A percentile compares a stretch with the other conserved stretches of the same genome.
These are phyloP conservation scores for Deakozyma indianensis DNA, from an alignment of 805 yeast genomes.

Conservation along the genomic window DNA sequence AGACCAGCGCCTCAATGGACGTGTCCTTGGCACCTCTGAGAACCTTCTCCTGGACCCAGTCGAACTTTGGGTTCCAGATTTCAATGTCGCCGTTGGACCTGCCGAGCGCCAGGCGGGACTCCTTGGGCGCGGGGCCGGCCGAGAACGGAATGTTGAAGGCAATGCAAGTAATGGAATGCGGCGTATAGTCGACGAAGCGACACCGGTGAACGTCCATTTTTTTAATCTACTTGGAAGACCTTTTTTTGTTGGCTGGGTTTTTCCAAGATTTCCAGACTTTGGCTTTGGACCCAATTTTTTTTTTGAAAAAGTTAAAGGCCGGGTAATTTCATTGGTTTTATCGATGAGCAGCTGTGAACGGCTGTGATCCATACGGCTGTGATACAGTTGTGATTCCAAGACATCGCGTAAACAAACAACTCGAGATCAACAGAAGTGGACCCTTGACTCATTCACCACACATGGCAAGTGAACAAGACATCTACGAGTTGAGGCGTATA, in stretches of 20 bases:
- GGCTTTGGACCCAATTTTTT: too few species aligned
- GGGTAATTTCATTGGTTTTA: too few species aligned
- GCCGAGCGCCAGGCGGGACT: constrained; percentile 76
- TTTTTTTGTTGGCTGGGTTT: not conserved
- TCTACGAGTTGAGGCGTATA: constrained; percentile 6
- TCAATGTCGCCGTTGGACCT: constrained; percentile 91
- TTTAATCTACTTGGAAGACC: constrained; percentile 2
- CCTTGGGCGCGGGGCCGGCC: constrained; percentile 28
- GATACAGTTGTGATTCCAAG: too few species aligned
- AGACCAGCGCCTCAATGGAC: constrained; percentile 78
- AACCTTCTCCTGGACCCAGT: constrained; percentile 63
- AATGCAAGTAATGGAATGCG: constrained; percentile 69
- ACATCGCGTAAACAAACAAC: too few species aligned
- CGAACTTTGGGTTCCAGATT: constrained; percentile 70
- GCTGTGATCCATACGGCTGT: too few species aligned
- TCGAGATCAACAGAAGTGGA: too few species aligned
- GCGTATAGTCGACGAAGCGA: constrained; percentile 77
- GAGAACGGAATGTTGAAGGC: constrained; percentile 56
- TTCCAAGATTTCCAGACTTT: too few species aligned
- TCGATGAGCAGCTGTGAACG: too few species aligned
- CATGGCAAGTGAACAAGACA: constrained; percentile 6
- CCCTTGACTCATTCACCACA: too few species aligned
- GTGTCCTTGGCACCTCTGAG: constrained; percentile 71
- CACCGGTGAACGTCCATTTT: constrained; percentile 78
- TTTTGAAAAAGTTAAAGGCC: too few species aligned